Conservation (phyloP, 2,329 filamentous ascomycete species). For the Aspergillus sergii region DNA sequence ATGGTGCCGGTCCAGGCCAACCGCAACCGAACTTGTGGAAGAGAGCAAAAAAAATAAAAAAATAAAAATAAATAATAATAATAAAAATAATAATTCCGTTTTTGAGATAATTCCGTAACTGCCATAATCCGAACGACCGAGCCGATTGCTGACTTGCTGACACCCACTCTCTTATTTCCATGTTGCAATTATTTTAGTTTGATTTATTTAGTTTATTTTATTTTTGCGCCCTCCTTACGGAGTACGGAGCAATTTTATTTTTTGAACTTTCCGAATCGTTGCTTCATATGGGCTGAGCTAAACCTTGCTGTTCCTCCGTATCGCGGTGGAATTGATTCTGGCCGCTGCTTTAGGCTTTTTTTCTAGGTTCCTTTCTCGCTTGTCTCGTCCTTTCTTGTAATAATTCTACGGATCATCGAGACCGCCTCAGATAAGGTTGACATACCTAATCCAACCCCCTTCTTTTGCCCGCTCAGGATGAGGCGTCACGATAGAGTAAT, state of each 20-base stretch:
- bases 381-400: background rate
- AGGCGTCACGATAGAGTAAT: background rate
- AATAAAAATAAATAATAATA: no score
- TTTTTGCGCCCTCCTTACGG: background rate
- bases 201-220: background rate
- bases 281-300: background rate
- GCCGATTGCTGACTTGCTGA: conserved; percentile 8
- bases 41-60: no score
- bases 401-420: background rate
- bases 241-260: background rate
- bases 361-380: background rate
- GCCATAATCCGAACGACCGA: conserved; percentile 27
- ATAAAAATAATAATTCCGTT: no score
- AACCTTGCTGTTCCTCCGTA: conserved; percentile 9
- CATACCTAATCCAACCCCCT: background rate
- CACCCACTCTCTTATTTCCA: background rate
- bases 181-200: background rate
- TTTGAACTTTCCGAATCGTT: conserved; percentile 3
- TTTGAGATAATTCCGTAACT: conserved; percentile 5
- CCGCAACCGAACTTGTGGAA: conserved; percentile 7
- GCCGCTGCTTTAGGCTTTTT: background rate
- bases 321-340: conserved; percentile 12
- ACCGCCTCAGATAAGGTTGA: background rate
- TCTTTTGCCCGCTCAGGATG: background rate
- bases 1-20: background rate